Conservation (phyloP, 2,329 filamentous ascomycete genomes). For the Eutypella sp. region DNA sequence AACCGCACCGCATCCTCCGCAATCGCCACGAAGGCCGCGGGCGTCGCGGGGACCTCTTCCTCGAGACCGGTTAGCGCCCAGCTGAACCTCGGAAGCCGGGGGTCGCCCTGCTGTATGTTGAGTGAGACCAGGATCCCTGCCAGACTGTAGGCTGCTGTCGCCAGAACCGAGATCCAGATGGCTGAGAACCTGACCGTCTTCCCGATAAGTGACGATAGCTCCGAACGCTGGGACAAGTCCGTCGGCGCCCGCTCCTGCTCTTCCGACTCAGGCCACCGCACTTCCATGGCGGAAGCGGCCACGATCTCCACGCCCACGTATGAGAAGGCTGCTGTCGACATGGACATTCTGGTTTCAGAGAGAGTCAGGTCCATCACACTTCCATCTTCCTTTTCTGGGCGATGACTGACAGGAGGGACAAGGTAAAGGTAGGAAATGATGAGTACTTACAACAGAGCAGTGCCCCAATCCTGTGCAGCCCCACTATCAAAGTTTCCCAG, state of each 20-base stretch:
- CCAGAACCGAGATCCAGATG: conserved; percentile 21
- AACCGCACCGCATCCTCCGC: conserved; percentile 8
- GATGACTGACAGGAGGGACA: too few relatives aligned
- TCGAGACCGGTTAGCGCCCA: conserved; percentile 10
- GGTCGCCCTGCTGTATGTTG: conserved; percentile 17
- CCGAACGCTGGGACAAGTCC: conserved; percentile 5
- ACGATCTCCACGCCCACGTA: conserved; percentile 30
- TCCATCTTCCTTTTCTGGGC: too few relatives aligned
- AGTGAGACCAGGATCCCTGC: conserved; percentile 22
- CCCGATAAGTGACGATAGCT: conserved; percentile 14
- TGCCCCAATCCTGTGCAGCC: conserved; percentile 18
- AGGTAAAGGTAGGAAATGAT: not conserved
- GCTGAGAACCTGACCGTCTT: conserved; percentile 20
- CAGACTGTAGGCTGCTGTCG: conserved; percentile 21
- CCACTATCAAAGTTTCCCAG: conserved; percentile 10
- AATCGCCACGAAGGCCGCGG: conserved; percentile 23
- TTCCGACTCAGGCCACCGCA: conserved; percentile 18
- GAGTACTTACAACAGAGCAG: conserved; percentile 18
- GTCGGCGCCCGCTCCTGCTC: conserved; percentile 7
- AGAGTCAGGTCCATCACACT: too few relatives aligned
- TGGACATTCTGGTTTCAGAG: conserved; percentile 20
- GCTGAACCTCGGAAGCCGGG: conserved; percentile 18
- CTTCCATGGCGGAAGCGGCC: conserved; percentile 27
- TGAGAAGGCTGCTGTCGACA: conserved; percentile 27
- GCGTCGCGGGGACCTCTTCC: conserved; percentile 1